Conservation (phyloP, 2,329 filamentous ascomycete species). For the Purpureocillium lavendulum region DNA sequence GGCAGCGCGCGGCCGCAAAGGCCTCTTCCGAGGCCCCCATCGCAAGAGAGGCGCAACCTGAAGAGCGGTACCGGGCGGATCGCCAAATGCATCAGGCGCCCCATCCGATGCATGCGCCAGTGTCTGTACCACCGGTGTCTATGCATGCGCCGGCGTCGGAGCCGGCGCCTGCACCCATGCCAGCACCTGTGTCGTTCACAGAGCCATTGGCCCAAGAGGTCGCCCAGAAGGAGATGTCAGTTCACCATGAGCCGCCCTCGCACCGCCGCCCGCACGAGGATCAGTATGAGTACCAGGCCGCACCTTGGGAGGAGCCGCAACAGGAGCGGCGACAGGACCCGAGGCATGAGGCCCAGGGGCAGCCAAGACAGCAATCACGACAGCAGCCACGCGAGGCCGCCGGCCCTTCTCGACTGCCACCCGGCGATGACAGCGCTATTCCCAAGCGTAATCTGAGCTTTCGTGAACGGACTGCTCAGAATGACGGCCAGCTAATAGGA, state of each 20-base stretch:
- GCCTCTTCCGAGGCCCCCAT: conserved; percentile 14
- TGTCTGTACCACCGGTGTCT: too few relatives aligned
- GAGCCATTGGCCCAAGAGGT: neutral
- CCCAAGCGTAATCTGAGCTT: conserved; percentile 51
- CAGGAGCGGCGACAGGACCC: too few relatives aligned
- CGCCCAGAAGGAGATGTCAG: neutral
- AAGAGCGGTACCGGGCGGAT: conserved; percentile 12
- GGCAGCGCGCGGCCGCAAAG: conserved; percentile 47
- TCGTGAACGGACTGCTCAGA: conserved; percentile 46
- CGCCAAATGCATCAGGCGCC: neutral
- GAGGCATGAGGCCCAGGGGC: too few relatives aligned
- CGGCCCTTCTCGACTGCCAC: conserved; percentile 5
- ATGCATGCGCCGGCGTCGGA: too few relatives aligned
- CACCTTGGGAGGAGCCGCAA: conserved; percentile 12
- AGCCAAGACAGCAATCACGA: too few relatives aligned
- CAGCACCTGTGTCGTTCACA: neutral
- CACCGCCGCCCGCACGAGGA: neutral
- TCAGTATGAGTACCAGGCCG: conserved; percentile 10
- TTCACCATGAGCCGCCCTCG: neutral
- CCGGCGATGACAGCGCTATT: conserved; percentile 20
- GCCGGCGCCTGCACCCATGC: too few relatives aligned
- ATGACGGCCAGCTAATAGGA: conserved; percentile 28
- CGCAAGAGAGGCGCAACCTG: conserved; percentile 7
- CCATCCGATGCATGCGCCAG: neutral
- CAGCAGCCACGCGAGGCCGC: too few relatives aligned